Percentiles rank a stretch among this genome's conserved stretches.
These are phyloP conservation scores for Trichoderma afroharzianum DNA, from an alignment of 2,329 filamentous ascomycete genomes.

Conservation along the genomic window DNA sequence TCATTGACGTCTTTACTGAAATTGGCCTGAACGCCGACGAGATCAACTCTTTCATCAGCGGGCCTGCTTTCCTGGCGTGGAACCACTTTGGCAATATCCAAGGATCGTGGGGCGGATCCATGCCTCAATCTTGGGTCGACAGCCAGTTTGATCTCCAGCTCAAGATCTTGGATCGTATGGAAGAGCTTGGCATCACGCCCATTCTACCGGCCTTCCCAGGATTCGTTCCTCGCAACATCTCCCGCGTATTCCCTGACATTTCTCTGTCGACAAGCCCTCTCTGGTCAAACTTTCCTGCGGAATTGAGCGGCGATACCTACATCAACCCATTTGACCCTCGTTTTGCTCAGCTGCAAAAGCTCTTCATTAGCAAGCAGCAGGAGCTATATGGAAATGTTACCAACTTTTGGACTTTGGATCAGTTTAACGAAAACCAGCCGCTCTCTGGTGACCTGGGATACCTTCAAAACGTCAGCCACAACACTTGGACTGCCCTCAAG, in stretches of 20 bases:
- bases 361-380: conserved; percentile 44
- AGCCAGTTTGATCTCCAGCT: conserved; percentile 45
- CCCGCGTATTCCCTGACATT: conserved; percentile 39
- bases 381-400: conserved; percentile 45
- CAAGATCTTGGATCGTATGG: conserved; percentile 46
- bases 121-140: conserved; percentile 45
- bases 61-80: conserved; percentile 50
- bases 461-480: conserved; percentile 36
- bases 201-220: conserved; percentile 49
- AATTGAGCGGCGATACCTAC: conserved; percentile 45
- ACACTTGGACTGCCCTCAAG: conserved; percentile 46
- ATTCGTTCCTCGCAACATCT: conserved; percentile 43
- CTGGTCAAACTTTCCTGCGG: conserved; percentile 40
- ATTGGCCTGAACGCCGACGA: conserved; percentile 42
- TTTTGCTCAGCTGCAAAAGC: conserved; percentile 41
- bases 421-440: conserved; percentile 51
- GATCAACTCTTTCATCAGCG: conserved; percentile 43
- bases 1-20: conserved; percentile 45
- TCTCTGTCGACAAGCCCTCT: conserved; percentile 41
- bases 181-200: conserved; percentile 50
- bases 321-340: conserved; percentile 43
- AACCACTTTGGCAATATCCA: conserved; percentile 53
- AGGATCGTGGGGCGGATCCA: conserved; percentile 43
- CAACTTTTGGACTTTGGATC: conserved; percentile 47
- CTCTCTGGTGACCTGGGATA: conserved; percentile 43